Conservation (phyloP, 2,329 filamentous ascomycete species). For the Scedosporium boydii region DNA sequence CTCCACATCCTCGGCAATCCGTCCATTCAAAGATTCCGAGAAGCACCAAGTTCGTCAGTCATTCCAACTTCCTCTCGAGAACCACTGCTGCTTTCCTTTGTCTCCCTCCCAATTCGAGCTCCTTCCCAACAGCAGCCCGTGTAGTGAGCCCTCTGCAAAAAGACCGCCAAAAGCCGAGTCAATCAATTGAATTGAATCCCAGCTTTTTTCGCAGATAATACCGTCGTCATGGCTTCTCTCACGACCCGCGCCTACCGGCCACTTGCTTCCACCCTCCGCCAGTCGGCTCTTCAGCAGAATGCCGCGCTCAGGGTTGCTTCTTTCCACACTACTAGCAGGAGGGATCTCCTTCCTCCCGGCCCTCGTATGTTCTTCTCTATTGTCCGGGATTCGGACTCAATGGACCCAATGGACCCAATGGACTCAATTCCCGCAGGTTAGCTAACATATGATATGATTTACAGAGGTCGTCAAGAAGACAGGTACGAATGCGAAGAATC, state of each 20-base stretch:
- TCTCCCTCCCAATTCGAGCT: neutral
- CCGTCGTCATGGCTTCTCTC: constrained; percentile 44
- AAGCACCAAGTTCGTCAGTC: constrained; percentile 1
- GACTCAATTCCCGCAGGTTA: neutral
- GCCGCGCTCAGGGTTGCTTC: constrained; percentile 52
- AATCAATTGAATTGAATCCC: neutral
- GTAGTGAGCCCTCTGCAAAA: neutral
- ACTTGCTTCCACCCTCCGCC: constrained; percentile 15
- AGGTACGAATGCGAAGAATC: constrained; percentile 38
- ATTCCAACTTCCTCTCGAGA: neutral
- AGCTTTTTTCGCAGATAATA: neutral
- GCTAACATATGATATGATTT: constrained; percentile 1
- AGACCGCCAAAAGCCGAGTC: neutral
- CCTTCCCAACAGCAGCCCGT: neutral
- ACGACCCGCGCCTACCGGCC: constrained; percentile 29
- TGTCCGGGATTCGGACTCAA: neutral
- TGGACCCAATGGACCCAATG: neutral
- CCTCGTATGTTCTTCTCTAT: constrained; percentile 56
- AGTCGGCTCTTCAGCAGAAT: constrained; percentile 23
- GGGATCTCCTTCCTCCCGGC: constrained; percentile 69
- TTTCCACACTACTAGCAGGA: constrained; percentile 76
- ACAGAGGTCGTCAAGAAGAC: constrained; percentile 67
- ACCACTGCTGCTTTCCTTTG: neutral
- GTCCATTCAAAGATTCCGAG: constrained; percentile 6
- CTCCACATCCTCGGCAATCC: constrained; percentile 41